Base-by-base conservation (phyloP, 495 filamentous ascomycete species). In the Hyaloscypha bicolor region DNA sequence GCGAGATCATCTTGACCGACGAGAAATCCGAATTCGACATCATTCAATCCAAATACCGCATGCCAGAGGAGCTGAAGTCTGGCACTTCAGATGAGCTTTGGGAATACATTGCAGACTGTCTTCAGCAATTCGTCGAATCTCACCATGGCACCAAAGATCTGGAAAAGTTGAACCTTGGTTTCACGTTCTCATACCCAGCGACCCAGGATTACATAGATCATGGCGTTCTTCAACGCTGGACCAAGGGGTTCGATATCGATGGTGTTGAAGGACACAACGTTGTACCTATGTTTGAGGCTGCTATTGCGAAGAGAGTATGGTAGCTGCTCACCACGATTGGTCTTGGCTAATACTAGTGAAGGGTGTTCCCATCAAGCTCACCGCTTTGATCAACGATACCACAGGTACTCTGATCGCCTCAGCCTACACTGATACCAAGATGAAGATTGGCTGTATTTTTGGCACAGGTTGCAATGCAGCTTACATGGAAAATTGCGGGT, bases 331-430 rank as follows among this genome's bases (percentile, higher is more conserved):
- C 19, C 61, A 21, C 35, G 52, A 63, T n/a, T 60, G 37, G 45
- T 37, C 39, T 69, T 14, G 69, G 30, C 30, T 62, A 9, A 59
- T 35, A 55, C 60, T 30, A 25, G 67, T n/a, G 29, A 31, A 45
- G 61, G 91, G 90, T 31, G 87, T 97, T 29, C 95, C 95, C 29
- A 96, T 98, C 81, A 95, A 93, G 78, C 88, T 97, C 29, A 90
- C 90, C 30, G 96, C 95, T 55, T 79, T 99, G 69, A 94, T 98
- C 79, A 99, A 99, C 74, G 95, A 99, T 78, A 99, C 95, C 66
- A 98, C 94, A 37, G 95, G 95, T 73, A 99, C 95, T n/a, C 83
- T 99, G n/a, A 97, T 99, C 71, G 95, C 95, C 69, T 98, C 95
- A 42, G 87, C 91, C 29, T 99, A 99, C 80, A 98, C 95, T 51